phyloP scores from a whole-genome alignment of 768 basidiomycete species.

The Amanita inopinata region DNA sequence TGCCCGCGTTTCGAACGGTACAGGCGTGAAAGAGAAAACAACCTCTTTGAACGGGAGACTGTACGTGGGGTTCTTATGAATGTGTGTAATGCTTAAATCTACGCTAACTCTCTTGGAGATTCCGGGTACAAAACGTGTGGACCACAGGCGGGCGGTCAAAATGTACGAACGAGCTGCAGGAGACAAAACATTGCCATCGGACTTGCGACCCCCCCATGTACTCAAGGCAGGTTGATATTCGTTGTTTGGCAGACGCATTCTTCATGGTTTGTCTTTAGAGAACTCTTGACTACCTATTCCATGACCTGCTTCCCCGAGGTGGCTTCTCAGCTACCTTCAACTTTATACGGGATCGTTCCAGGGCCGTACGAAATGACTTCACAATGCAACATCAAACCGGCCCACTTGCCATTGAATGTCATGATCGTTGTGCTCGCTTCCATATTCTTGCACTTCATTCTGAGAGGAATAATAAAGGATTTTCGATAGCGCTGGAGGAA shows the following conservation, averaged over 20 bases:
- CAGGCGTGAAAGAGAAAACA: conserved; percentile 81
- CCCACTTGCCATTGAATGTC: conserved; percentile 72
- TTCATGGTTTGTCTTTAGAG: conserved; percentile 30
- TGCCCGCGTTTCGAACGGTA: conserved; percentile 92
- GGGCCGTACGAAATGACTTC: conserved; percentile 87
- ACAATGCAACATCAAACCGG: conserved; percentile 85
- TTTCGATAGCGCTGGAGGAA: conserved; percentile 66
- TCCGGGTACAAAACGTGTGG: conserved; percentile 75
- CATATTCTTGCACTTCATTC: conserved; percentile 80
- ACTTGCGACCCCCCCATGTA: conserved; percentile 79
- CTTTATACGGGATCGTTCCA: conserved; percentile 89
- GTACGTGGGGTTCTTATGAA: conserved; percentile 42
- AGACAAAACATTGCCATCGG: conserved; percentile 84
- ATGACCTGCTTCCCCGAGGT: conserved; percentile 58
- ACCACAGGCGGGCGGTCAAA: conserved; percentile 85
- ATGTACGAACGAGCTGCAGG: conserved; percentile 93
- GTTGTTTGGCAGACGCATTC: conserved; percentile 3
- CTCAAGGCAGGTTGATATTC: conserved; percentile 49
- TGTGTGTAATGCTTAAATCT: conserved; percentile 20
- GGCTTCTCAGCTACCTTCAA: conserved; percentile 64
- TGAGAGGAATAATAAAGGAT: conserved; percentile 44
- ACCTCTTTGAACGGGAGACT: conserved; percentile 78
- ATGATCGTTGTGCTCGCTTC: conserved; percentile 89
- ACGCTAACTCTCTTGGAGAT: conserved; percentile 43
- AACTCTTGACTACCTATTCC: conserved; percentile 91